Evolutionary conservation across 2,329 filamentous ascomycete species (phyloP).

Genomic region (Lecanicillium sp.): DNA sequence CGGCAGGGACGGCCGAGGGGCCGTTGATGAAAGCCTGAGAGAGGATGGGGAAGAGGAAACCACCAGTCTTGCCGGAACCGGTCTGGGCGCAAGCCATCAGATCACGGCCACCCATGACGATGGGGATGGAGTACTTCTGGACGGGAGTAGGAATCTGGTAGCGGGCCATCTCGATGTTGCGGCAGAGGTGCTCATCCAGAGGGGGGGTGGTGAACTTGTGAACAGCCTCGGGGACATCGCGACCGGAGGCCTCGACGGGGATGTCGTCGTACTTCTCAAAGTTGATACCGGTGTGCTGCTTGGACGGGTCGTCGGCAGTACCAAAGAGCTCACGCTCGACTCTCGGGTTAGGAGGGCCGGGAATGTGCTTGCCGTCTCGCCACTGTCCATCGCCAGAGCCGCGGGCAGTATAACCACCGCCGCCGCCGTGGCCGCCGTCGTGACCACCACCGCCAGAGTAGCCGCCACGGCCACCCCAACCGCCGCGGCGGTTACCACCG

Average conservation of each 20-base stretch:
- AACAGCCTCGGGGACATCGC: constrained; percentile 87
- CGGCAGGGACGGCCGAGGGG: constrained; percentile 61
- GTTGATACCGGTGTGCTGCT: constrained; percentile 98
- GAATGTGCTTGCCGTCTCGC: constrained; percentile 93
- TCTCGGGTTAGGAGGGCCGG: constrained; percentile 80
- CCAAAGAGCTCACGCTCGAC: constrained; percentile 95
- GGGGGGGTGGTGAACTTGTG: constrained; percentile 88
- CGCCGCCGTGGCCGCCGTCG: constrained; percentile 38
- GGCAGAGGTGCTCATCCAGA: constrained; percentile 85
- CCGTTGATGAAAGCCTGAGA: constrained; percentile 95
- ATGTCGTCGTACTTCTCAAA: constrained; percentile 99
- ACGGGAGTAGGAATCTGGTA: constrained; percentile 97
- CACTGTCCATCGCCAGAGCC: constrained; percentile 94
- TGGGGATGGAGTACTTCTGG: constrained; percentile 98
- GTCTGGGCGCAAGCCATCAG: constrained; percentile 99
- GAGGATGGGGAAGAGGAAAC: constrained; percentile 97
- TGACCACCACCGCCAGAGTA: constrained; percentile 26
- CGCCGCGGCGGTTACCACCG: constrained; percentile 24
- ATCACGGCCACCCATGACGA: constrained; percentile 95
- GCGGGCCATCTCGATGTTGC: constrained; percentile 87
- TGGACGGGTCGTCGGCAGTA: constrained; percentile 79
- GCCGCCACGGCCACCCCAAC: constrained; percentile 27
- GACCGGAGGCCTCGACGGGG: constrained; percentile 91
- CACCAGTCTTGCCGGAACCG: constrained; percentile 98
- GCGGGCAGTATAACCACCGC: constrained; percentile 50